A percentile compares a stretch with the other conserved stretches of the same genome.
phyloP scores from a whole-genome alignment of 2,329 filamentous ascomycete species.

The Diaporthe longicolla region DNA sequence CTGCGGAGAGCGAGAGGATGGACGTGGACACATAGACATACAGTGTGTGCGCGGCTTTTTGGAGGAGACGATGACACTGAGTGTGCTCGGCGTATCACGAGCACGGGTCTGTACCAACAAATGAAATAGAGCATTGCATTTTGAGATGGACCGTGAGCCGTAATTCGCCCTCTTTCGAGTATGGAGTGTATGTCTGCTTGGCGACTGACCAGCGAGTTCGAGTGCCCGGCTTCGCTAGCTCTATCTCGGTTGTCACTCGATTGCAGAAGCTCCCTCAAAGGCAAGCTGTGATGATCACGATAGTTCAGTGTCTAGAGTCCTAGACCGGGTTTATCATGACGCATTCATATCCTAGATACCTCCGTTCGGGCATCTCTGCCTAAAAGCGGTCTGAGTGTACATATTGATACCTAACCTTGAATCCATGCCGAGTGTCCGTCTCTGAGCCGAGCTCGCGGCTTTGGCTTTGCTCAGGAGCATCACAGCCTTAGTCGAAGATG shows the following conservation, averaged over 20 bases:
- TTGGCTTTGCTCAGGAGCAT: too few relatives aligned
- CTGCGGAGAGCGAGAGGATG: slow-evolving; percentile 78
- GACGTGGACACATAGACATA: slow-evolving; percentile 71
- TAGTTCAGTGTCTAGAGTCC: not conserved
- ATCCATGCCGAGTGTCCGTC: not conserved
- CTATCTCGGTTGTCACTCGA: not conserved
- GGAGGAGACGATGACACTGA: slow-evolving; percentile 8
- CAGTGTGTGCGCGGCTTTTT: not conserved
- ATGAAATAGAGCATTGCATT: slow-evolving; percentile 42
- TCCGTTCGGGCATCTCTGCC: not conserved
- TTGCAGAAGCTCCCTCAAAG: not conserved
- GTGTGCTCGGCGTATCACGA: slow-evolving; percentile 25
- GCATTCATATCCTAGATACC: not conserved
- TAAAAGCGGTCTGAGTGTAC: not conserved
- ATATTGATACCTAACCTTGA: not conserved
- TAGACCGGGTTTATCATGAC: not conserved
- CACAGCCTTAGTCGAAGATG: too few relatives aligned
- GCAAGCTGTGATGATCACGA: not conserved
- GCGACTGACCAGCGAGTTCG: not conserved
- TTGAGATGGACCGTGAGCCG: slow-evolving; percentile 15
- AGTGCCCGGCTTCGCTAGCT: not conserved
- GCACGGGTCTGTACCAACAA: slow-evolving; percentile 40
- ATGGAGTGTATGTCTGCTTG: not conserved
- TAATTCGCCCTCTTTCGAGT: not conserved
- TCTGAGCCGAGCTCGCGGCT: not conserved